A percentile compares a stretch with the other conserved stretches of the same genome.
Conservation (phyloP, 148 eudicot species). For the Rhododendron henanense region DNA sequence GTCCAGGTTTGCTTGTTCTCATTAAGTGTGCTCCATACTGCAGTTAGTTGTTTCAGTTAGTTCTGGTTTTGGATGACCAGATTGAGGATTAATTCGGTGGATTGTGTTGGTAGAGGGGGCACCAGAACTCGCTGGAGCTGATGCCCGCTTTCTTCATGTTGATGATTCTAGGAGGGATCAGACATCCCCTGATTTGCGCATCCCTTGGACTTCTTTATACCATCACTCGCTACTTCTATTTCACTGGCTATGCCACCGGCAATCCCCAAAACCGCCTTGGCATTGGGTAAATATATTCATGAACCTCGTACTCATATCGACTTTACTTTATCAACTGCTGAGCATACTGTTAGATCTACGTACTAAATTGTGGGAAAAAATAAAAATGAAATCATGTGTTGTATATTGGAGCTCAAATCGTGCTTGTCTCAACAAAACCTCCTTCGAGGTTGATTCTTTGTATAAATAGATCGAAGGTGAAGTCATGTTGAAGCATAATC, state of each 20-base stretch:
- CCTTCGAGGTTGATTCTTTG: background rate
- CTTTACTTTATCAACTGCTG: background rate
- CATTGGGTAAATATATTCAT: conserved; percentile 50
- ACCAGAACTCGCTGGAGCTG: conserved; percentile 87
- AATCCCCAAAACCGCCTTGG: conserved; percentile 67
- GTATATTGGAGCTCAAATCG: background rate
- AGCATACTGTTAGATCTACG: background rate
- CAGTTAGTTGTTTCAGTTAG: background rate
- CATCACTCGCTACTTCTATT: conserved; percentile 70
- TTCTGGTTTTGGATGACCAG: background rate
- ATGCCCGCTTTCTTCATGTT: conserved; percentile 73
- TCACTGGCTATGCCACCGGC: conserved; percentile 89
- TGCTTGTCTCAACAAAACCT: background rate
- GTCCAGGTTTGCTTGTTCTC: conserved; percentile 52
- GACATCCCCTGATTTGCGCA: conserved; percentile 58
- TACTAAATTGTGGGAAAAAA: background rate
- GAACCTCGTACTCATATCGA: background rate
- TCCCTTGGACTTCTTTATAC: conserved; percentile 46
- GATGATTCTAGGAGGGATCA: conserved; percentile 74
- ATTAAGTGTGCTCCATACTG: background rate
- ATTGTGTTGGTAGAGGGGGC: conserved; percentile 71
- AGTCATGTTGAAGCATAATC: background rate
- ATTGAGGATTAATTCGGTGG: background rate
- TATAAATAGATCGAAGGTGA: background rate
- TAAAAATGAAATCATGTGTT: background rate